These are phyloP conservation scores for Rutstroemia sp. DNA, from an alignment of 2,329 filamentous ascomycete species.

Conservation along the genomic window DNA sequence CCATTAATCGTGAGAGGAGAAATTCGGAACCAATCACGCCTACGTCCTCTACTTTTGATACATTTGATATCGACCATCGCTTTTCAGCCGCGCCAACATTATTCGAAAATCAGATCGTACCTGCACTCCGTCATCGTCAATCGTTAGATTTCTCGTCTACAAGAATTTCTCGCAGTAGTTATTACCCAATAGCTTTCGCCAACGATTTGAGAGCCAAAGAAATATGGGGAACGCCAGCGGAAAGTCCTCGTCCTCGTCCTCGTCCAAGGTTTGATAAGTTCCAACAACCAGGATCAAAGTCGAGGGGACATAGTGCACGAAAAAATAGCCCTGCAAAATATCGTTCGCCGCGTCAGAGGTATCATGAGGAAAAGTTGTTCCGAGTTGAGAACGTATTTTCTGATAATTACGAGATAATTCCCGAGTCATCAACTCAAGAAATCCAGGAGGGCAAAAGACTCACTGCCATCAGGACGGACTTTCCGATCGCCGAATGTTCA, in stretches of 20 bases:
- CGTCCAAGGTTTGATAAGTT: neutral
- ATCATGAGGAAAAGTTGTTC: neutral
- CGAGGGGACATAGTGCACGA: neutral
- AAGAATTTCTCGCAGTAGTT: slow-evolving; percentile 12
- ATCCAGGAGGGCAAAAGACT: neutral
- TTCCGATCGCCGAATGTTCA: neutral
- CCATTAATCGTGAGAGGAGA: neutral
- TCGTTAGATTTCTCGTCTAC: slow-evolving; percentile 4
- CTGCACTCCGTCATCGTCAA: neutral
- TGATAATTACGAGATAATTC: neutral
- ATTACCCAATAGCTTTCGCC: slow-evolving; percentile 13
- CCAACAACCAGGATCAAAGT: neutral
- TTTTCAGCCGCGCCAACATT: slow-evolving; percentile 4
- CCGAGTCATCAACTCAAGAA: neutral
- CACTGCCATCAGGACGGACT: neutral
- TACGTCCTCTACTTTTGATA: neutral
- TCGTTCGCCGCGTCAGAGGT: neutral
- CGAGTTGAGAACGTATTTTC: neutral
- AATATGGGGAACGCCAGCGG: slow-evolving; percentile 16
- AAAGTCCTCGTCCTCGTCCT: neutral
- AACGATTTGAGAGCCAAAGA: slow-evolving; percentile 13
- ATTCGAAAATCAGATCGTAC: neutral
- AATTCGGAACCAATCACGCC: slow-evolving; percentile 14
- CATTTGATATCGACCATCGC: neutral
- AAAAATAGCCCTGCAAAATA: neutral